These are phyloP conservation scores for Carex myosuroides DNA, from an alignment of 176 grass and related monocot genomes.

Conservation along the genomic window DNA sequence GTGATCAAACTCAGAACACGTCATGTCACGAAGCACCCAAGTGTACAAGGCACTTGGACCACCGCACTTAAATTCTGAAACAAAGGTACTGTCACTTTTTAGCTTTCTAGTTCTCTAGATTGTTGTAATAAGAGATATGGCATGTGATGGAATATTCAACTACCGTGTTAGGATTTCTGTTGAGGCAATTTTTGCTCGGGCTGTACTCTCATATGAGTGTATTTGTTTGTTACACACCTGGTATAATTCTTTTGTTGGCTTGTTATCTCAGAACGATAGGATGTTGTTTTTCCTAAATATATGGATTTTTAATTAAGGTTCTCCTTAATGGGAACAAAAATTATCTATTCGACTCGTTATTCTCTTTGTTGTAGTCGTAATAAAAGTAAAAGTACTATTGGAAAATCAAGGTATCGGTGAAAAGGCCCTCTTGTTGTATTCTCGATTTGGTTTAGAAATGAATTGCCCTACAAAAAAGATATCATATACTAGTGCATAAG, in stretches of 20 bases:
- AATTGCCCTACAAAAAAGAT: neutral
- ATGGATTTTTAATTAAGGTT: neutral
- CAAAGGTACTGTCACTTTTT: neutral
- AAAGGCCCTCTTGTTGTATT: neutral
- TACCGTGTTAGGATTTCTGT: neutral
- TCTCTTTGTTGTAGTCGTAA: no score
- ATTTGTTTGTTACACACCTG: neutral
- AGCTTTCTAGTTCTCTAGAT: slow-evolving; percentile 12
- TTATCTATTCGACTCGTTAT: neutral
- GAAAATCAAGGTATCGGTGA: no score
- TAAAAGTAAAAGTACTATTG: no score
- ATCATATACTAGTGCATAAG: neutral
- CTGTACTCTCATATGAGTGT: neutral
- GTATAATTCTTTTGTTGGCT: neutral
- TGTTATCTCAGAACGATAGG: neutral
- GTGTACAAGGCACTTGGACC: slow-evolving; percentile 80
- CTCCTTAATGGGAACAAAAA: neutral
- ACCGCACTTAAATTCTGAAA: slow-evolving; percentile 74
- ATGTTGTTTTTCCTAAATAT: neutral
- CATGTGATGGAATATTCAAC: neutral
- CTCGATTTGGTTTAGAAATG: neutral
- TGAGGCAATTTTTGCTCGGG: neutral
- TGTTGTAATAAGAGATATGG: neutral
- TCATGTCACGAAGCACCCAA: slow-evolving; percentile 61
- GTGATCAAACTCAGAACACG: slow-evolving; percentile 82